Percentiles rank a stretch among this genome's conserved stretches.
Evolutionary conservation across 495 filamentous ascomycete species (phyloP).

Genomic region (Ascodesmis nigricans): DNA sequence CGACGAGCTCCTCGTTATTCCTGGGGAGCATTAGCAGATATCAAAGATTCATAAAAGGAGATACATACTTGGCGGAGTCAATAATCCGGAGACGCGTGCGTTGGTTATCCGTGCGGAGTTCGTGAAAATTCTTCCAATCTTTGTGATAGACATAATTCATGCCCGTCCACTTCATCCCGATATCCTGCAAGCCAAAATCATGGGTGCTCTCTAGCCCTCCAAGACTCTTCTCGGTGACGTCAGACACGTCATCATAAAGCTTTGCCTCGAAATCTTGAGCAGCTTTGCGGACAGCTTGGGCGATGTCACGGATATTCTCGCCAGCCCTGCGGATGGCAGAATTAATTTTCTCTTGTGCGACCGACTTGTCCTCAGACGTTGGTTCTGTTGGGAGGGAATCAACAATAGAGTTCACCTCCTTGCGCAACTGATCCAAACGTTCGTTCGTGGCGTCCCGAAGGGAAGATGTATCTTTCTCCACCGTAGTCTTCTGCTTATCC

Average conservation of each 20-base stretch:
- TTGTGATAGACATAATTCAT: slow-evolving; percentile 90
- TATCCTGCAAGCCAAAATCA: slow-evolving; percentile 76
- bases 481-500: slow-evolving; percentile 31
- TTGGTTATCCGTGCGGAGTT: slow-evolving; percentile 59
- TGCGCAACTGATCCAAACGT: slow-evolving; percentile 44
- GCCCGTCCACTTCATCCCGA: slow-evolving; percentile 95
- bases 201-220: slow-evolving; percentile 63
- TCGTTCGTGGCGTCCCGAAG: slow-evolving; percentile 41
- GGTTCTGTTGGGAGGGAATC: slow-evolving; percentile 28
- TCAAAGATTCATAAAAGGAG: too few species aligned
- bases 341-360: slow-evolving; percentile 39
- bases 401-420: slow-evolving; percentile 40
- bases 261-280: slow-evolving; percentile 49
- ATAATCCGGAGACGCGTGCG: slow-evolving; percentile 70
- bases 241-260: slow-evolving; percentile 41
- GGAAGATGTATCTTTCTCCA: slow-evolving; percentile 21
- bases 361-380: slow-evolving; percentile 26
- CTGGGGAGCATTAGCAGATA: too few species aligned
- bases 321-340: slow-evolving; percentile 50
- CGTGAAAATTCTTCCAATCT: slow-evolving; percentile 82
- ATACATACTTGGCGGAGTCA: slow-evolving; percentile 40
- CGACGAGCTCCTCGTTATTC: slow-evolving; percentile 47
- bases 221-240: slow-evolving; percentile 61
- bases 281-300: slow-evolving; percentile 63
- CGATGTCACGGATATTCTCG: slow-evolving; percentile 52